Evolutionary conservation across 306 rosid species (phyloP).

Genomic region (Herpetospermum pedunculosum): DNA sequence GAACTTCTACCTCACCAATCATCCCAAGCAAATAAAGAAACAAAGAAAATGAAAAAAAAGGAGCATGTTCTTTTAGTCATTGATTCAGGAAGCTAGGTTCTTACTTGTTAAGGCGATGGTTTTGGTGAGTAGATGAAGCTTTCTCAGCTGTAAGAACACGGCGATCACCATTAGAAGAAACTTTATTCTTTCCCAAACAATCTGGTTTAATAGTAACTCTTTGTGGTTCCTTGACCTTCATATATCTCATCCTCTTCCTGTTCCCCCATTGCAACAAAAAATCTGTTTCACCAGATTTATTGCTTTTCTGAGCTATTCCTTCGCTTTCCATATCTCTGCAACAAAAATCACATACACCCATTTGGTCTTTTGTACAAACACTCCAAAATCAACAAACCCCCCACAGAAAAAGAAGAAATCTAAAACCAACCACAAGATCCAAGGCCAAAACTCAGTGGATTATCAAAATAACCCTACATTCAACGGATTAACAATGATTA

Average conservation of each 20-base stretch:
- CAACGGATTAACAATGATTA: constrained; percentile 1
- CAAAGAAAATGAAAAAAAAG: background rate
- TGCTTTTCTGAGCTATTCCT: constrained; percentile 23
- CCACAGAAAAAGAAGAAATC: background rate
- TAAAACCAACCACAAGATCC: constrained; percentile 24
- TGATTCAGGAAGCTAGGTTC: background rate
- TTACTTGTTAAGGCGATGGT: constrained; percentile 32
- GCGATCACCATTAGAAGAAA: constrained; percentile 21
- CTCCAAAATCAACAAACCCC: background rate
- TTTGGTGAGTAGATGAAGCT: constrained; percentile 20
- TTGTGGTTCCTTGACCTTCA: constrained; percentile 28
- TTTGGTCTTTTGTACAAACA: background rate
- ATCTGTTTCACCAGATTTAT: constrained; percentile 27
- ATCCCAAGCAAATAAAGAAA: background rate
- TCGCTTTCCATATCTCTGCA: constrained; percentile 40
- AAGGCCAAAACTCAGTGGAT: background rate
- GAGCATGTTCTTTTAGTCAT: background rate
- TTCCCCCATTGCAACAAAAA: constrained; percentile 49
- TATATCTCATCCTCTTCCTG: constrained; percentile 40
- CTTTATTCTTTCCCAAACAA: constrained; percentile 28
- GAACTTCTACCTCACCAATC: background rate
- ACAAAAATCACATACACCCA: constrained; percentile 3
- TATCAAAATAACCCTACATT: background rate
- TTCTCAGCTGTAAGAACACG: constrained; percentile 17
- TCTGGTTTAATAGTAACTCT: constrained; percentile 15